Conservation (phyloP, 164 flowering plant species). For the Sedum album region DNA sequence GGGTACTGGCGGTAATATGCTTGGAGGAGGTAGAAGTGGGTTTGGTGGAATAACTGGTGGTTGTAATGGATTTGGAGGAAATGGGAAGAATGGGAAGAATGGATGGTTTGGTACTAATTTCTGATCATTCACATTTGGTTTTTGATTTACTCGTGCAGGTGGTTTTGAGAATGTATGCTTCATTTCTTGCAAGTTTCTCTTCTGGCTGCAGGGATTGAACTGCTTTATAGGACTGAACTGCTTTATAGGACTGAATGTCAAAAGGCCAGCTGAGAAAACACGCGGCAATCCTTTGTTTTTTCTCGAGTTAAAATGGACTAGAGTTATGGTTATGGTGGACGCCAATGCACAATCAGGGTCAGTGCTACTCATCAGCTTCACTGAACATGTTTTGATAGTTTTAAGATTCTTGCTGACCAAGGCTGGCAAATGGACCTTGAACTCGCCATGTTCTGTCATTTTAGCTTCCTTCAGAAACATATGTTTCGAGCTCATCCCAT, state of each 20-base stretch:
- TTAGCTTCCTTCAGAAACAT: constrained; percentile 43
- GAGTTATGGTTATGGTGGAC: constrained; percentile 48
- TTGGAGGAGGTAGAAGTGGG: constrained; percentile 7
- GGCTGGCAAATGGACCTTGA: constrained; percentile 51
- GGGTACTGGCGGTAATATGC: constrained; percentile 3
- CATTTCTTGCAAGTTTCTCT: not conserved
- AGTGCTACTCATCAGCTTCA: constrained; percentile 54
- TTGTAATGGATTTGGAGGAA: constrained; percentile 8
- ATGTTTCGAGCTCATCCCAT: constrained; percentile 16
- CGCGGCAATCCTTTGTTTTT: constrained; percentile 40
- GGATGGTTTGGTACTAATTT: not conserved
- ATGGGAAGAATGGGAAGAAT: not conserved
- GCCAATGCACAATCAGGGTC: constrained; percentile 68
- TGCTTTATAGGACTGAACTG: no score
- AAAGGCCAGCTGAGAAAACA: constrained; percentile 34
- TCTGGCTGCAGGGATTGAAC: not conserved
- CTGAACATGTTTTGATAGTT: constrained; percentile 56
- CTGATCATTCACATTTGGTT: not conserved
- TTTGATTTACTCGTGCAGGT: not conserved
- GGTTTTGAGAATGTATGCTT: not conserved
- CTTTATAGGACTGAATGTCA: not conserved
- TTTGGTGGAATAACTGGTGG: constrained; percentile 8
- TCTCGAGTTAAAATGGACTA: constrained; percentile 49
- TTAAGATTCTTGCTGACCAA: constrained; percentile 48
- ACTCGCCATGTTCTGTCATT: constrained; percentile 57